phyloP scores from a whole-genome alignment of 1,139 yeast genomes.

The Kurtzmaniella natalensis region DNA sequence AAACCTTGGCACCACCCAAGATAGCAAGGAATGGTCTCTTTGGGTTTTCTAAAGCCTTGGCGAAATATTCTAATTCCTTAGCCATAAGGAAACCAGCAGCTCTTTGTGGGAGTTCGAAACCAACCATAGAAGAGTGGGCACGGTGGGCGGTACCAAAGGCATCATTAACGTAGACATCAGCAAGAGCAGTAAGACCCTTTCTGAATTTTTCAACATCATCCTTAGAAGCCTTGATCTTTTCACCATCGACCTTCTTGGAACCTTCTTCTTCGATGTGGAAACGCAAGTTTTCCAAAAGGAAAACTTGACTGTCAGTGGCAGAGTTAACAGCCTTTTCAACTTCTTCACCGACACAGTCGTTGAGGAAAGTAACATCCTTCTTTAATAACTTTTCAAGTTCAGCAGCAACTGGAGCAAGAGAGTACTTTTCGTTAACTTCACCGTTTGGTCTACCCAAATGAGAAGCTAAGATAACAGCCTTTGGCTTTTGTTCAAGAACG shows the following conservation, averaged over 20 bases:
- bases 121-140: constrained; percentile 98
- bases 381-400: constrained; percentile 76
- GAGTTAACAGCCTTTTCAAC: constrained; percentile 72
- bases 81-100: constrained; percentile 97
- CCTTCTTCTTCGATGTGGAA: constrained; percentile 98
- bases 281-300: constrained; percentile 91
- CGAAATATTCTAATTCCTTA: constrained; percentile 92
- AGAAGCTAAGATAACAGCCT: constrained; percentile 85
- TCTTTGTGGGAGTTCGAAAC: constrained; percentile 85
- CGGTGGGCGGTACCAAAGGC: constrained; percentile 99
- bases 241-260: constrained; percentile 76
- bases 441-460: constrained; percentile 99
- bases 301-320: constrained; percentile 67
- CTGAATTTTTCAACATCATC: constrained; percentile 84
- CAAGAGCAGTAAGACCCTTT: constrained; percentile 77
- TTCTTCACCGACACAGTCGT: constrained; percentile 85
- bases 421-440: constrained; percentile 73
- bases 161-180: constrained; percentile 94
- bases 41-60: constrained; percentile 96
- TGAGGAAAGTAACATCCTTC: constrained; percentile 66
- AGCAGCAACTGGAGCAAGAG: constrained; percentile 85
- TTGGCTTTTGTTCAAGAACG: constrained; percentile 85
- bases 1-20: constrained; percentile 97
- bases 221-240: constrained; percentile 83
- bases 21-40: constrained; percentile 96